Evolutionary conservation across 805 yeast genomes (phyloP).

Genomic region (Lachancea quebecensis): DNA sequence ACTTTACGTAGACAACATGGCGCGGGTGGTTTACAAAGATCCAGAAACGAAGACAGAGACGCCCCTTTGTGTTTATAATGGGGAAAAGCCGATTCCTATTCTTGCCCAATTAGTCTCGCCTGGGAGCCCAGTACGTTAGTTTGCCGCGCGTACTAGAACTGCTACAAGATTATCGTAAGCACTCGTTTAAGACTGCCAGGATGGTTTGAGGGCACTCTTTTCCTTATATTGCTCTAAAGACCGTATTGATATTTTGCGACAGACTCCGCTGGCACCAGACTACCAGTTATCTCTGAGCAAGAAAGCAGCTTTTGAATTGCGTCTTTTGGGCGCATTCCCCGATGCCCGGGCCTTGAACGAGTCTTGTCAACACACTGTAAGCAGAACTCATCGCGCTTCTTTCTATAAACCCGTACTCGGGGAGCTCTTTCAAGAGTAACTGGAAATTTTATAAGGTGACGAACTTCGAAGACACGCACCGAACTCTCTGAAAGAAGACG

Average conservation of each 20-base stretch:
- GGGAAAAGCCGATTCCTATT: constrained; percentile 8
- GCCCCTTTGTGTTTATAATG: constrained; percentile 9
- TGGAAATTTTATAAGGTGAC: constrained; percentile 4
- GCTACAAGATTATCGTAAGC: not conserved
- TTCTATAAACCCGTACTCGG: not conserved
- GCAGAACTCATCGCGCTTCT: too few relatives aligned
- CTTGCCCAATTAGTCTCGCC: constrained; percentile 13
- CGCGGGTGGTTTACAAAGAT: constrained; percentile 12
- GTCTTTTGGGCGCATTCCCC: too few relatives aligned
- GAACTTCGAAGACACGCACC: not conserved
- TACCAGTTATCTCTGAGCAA: too few relatives aligned
- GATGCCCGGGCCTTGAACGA: too few relatives aligned
- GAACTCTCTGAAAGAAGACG: not conserved
- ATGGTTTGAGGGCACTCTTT: too few relatives aligned
- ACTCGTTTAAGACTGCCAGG: not conserved
- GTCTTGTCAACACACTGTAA: too few relatives aligned
- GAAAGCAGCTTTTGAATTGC: too few relatives aligned
- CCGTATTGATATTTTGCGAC: too few relatives aligned
- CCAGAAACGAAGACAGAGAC: constrained; percentile 9
- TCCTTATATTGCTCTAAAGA: too few relatives aligned
- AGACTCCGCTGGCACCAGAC: too few relatives aligned
- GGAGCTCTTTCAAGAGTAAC: not conserved
- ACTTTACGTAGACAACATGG: constrained; percentile 5
- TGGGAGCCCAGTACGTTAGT: constrained; percentile 10
- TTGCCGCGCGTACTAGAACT: not conserved